Percentiles rank a stretch among this genome's conserved stretches.
Evolutionary conservation across 2,329 filamentous ascomycete species (phyloP).

Genomic region (Sporothrix phasma): DNA sequence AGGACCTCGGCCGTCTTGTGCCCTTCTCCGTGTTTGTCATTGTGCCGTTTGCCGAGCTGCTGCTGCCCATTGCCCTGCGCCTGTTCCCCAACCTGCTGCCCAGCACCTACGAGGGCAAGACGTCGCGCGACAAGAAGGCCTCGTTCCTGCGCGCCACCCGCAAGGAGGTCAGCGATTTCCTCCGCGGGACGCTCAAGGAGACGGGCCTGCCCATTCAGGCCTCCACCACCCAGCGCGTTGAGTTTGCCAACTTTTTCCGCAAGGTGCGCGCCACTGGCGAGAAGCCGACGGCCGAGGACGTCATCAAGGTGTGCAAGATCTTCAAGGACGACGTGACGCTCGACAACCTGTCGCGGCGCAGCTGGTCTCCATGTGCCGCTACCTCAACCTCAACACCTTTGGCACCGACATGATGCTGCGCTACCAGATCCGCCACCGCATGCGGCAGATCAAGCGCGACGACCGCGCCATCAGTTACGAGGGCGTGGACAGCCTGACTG

Average conservation of each 20-base stretch:
- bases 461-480: conserved; percentile 91
- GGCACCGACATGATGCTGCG: conserved; percentile 96
- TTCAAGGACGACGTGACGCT: conserved; percentile 97
- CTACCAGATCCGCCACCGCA: conserved; percentile 92
- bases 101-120: conserved; percentile 91
- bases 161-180: conserved; percentile 86
- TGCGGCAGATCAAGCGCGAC: conserved; percentile 98
- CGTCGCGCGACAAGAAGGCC: conserved; percentile 82
- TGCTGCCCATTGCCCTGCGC: conserved; percentile 83
- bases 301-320: conserved; percentile 97
- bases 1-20: conserved; percentile 83
- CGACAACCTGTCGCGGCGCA: conserved; percentile 92
- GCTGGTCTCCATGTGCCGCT: conserved; percentile 93
- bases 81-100: conserved; percentile 96
- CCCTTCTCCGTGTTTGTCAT: conserved; percentile 97
- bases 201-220: conserved; percentile 83
- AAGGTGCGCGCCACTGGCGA: conserved; percentile 91
- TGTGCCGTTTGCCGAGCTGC: conserved; percentile 87
- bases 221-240: conserved; percentile 78
- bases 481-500: conserved; percentile 86
- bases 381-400: conserved; percentile 96
- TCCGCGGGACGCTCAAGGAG: conserved; percentile 80
- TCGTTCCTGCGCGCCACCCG: conserved; percentile 70
- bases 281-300: conserved; percentile 75
- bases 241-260: conserved; percentile 94